A percentile compares a stretch with the other conserved stretches of the same genome.
Evolutionary conservation across 768 basidiomycete genomes (phyloP).

Genomic region (Mycena rosella): DNA sequence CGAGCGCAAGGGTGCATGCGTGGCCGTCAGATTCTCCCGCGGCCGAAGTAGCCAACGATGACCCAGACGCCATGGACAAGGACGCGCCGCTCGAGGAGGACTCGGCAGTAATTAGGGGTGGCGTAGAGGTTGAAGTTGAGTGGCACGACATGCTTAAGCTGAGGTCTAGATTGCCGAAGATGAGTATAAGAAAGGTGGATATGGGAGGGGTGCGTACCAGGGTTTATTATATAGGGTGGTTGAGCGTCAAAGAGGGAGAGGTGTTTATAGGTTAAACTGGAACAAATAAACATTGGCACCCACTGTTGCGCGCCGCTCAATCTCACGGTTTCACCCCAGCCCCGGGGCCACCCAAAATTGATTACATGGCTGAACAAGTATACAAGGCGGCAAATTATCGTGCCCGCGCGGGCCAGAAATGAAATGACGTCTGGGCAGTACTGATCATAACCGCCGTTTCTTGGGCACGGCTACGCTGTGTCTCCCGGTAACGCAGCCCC

Average conservation of each 20-base stretch:
- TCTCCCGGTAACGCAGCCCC: conserved; percentile 56
- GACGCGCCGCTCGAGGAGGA: conserved; percentile 7
- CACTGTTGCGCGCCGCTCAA: not conserved
- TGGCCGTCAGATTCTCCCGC: not conserved
- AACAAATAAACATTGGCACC: not conserved
- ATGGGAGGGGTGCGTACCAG: not conserved
- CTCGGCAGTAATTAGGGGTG: conserved; percentile 20
- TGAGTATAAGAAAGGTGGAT: not conserved
- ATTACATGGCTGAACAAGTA: conserved; percentile 21
- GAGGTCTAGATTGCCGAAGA: not conserved
- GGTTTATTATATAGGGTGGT: conserved; percentile 18
- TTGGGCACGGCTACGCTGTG: conserved; percentile 52
- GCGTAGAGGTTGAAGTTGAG: conserved; percentile 24
- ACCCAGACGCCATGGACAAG: not conserved
- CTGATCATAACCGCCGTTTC: conserved; percentile 45
- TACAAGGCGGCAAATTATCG: not conserved
- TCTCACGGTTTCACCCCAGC: conserved; percentile 15
- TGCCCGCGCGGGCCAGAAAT: not conserved
- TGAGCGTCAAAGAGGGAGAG: not conserved
- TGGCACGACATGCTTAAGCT: conserved; percentile 20
- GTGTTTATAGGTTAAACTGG: conserved; percentile 5
- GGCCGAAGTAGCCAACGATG: conserved; percentile 37
- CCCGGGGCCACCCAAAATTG: conserved; percentile 6
- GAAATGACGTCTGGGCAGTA: conserved; percentile 5
- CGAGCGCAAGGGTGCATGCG: conserved; percentile 47